Base-by-base conservation (phyloP, 805 yeast species). In the Kazachstania viticola region DNA sequence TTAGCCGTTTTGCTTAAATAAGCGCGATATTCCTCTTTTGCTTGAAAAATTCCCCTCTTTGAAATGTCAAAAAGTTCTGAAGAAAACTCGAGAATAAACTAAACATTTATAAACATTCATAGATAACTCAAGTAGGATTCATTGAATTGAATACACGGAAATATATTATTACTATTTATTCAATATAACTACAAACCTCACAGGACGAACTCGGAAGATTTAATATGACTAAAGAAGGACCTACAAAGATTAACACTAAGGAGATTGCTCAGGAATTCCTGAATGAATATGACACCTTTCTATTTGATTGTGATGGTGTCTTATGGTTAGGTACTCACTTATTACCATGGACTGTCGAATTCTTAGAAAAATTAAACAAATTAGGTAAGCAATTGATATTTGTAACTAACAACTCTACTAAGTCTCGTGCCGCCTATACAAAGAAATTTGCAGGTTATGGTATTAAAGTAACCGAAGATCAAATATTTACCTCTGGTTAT, bases 271-370 rank as follows among this genome's bases (percentile, higher is more conserved):
- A 68, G 32, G 48, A 59, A 6, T 60, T 91, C 29, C 58, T 91
- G 8, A 70, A 67, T 41, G 51, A 65, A 32, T 80, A 79, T 54
- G 95, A 85, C 51, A 84, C 82, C 37, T 88, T 87, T 47, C 62
- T 91, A 43, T 91, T 91, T 53, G 98, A 91, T 50, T 91, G 98
- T 61, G 98, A 91, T 53, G 98, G 98, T 21, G 98, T 91, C 4
- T 64, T 91, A 37, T 91, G 98, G 98, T 60, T 80, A 30, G 97
- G 97, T 2, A 75, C 72, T 39, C 81, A 76, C 42, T 58, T 83
- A 16, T 65, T 91, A 29, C 96, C 96, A 5, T 62, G 70, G 13
- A 80, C 83, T 2, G 67, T 64, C 9, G 96, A 91, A 53, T 80
- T 95, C 0, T 56, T 91, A 26, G 65, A 67, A 8, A 51, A 79